Conservation (phyloP, 1,284 basidiomycete genomes). For the Tilletia walkeri region DNA sequence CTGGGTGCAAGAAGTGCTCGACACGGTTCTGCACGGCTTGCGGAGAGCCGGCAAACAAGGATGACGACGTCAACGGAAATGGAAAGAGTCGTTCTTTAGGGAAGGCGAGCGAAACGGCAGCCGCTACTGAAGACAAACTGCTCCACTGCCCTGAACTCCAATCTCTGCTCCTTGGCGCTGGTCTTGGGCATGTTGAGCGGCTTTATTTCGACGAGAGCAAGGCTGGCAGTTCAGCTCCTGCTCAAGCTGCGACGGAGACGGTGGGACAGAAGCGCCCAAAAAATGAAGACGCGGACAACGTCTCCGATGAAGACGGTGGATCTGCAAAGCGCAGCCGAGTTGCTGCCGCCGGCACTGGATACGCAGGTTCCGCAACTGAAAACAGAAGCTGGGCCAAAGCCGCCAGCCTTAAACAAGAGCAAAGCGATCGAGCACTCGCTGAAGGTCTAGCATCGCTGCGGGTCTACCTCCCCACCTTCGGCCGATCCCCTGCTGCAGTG, state of each 20-base stretch:
- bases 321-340: background rate
- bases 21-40: background rate
- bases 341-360: constrained; percentile 7
- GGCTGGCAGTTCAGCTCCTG: background rate
- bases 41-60: background rate
- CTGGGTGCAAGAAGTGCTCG: background rate
- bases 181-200: constrained; percentile 25
- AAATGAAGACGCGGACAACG: background rate
- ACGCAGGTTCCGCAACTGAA: background rate
- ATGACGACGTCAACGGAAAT: background rate
- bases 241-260: background rate
- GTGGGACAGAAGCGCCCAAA: background rate
- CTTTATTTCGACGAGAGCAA: constrained; percentile 14
- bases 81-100: background rate
- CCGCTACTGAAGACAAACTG: background rate
- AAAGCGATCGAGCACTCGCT: constrained; percentile 12
- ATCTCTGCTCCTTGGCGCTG: constrained; percentile 22
- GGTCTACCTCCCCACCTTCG: constrained; percentile 9
- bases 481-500: background rate
- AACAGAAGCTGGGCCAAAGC: constrained; percentile 13
- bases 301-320: background rate
- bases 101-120: too few species aligned
- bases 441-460: background rate
- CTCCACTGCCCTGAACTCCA: constrained; percentile 23
- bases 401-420: constrained; percentile 14